Base-by-base conservation (phyloP, 768 basidiomycete genomes). In the Lactarius sp. region DNA sequence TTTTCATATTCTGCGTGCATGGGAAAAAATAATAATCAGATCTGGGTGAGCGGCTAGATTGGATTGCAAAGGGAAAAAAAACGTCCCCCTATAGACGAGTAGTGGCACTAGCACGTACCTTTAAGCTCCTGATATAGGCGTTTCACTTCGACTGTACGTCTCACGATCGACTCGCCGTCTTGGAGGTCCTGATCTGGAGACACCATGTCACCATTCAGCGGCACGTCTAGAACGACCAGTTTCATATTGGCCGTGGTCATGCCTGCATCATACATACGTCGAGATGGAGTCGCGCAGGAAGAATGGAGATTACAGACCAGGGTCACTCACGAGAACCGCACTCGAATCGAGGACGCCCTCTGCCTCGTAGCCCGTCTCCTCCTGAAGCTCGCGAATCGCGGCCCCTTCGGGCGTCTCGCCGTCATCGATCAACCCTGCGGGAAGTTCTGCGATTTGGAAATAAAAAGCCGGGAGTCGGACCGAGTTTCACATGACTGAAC, bases 191-290 rank as follows among this genome's bases (percentile, higher is more conserved):
- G 85, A 12, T 80, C 75, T 0, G 93, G 93, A 16, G 78, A 79
- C 65, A 87, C 82, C 66, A 96, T 76, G 69, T 81, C 73, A 64
- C 83, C 84, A n/a, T 82, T 77, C 59, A 98, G 77, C 39, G 78
- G 73, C 50, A 93, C 88, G 62, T 81, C 80, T 34, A 95, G 77
- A 18, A 87, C 79, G 52, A 92, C 85, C 22, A 97, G 82, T 69
- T 91, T 87, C 92, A 95, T 95, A 71, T 90, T 96, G 13, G 95
- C 90, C 50, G 86, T 93, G 20, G 92, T 89, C 94, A 98, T 94
- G 10, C 95, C 94, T 91, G 20, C 16, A 20, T 20, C 8, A 20
- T n/a, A 47, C 2, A 60, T 20, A 37, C 4, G n/a, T 56, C 42
- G 27, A 14, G 22, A 34, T 46, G 34, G 34, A 36, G 59, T 39